Percentiles rank a stretch among this genome's conserved stretches.
These are phyloP conservation scores for Microsporum canis DNA, from an alignment of 2,329 filamentous ascomycete species.

Conservation along the genomic window DNA sequence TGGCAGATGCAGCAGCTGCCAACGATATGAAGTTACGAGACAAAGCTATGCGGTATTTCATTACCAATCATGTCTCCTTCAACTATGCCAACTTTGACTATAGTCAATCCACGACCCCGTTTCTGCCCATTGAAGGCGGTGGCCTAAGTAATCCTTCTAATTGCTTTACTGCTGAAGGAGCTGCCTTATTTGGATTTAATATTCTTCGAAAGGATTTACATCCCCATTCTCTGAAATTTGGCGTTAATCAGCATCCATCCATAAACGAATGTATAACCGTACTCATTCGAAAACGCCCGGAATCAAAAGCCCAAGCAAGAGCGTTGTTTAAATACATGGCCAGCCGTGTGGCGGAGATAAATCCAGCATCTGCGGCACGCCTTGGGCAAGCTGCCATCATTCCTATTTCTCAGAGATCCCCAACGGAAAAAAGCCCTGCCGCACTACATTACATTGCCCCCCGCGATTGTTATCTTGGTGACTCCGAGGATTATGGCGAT, in stretches of 20 bases:
- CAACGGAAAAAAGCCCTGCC: constrained; percentile 29
- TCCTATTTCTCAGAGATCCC: constrained; percentile 44
- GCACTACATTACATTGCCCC: constrained; percentile 52
- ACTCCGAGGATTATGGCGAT: constrained; percentile 60
- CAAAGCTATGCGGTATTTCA: constrained; percentile 68
- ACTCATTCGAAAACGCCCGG: constrained; percentile 61
- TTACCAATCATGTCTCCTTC: constrained; percentile 66
- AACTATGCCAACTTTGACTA: constrained; percentile 58
- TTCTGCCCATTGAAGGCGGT: constrained; percentile 62
- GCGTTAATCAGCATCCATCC: constrained; percentile 69
- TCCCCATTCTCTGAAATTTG: constrained; percentile 71
- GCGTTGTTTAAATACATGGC: constrained; percentile 75
- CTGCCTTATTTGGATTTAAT: constrained; percentile 66
- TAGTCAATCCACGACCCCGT: constrained; percentile 43
- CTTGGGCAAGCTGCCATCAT: constrained; percentile 59
- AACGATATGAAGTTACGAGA: constrained; percentile 47
- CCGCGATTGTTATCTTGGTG: constrained; percentile 67
- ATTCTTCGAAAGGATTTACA: constrained; percentile 68
- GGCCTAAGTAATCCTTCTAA: constrained; percentile 58
- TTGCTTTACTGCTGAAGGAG: constrained; percentile 72
- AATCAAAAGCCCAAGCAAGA: constrained; percentile 53
- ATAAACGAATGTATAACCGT: constrained; percentile 65
- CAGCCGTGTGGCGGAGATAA: constrained; percentile 62
- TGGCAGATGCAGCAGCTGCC: constrained; percentile 50
- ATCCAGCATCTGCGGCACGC: constrained; percentile 46